Percentiles rank a stretch among this genome's conserved stretches.
Evolutionary conservation across 352 stramenopile species (phyloP).

Genomic region (Plasmopara halstedii): DNA sequence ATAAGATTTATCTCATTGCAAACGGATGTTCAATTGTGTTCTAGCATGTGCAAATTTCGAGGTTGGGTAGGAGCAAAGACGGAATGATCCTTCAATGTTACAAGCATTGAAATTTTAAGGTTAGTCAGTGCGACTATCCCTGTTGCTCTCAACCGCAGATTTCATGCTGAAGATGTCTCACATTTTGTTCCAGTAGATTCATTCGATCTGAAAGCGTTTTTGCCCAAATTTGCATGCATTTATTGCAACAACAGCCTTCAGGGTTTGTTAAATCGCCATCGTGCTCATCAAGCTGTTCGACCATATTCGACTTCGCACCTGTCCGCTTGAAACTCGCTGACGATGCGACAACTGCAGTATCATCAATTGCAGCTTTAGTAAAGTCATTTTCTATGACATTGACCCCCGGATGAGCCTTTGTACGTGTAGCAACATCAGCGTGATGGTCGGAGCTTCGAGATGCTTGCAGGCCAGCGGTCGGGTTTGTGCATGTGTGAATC

Average conservation of each 20-base stretch:
- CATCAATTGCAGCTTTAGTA: too few species aligned
- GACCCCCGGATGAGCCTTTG: too few species aligned
- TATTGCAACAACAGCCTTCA: slow-evolving; percentile 21
- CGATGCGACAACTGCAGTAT: background rate
- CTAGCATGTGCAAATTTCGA: too few species aligned
- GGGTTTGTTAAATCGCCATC: slow-evolving; percentile 19
- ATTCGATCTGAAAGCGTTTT: slow-evolving; percentile 19
- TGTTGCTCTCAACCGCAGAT: too few species aligned
- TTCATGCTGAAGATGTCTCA: slow-evolving; percentile 5
- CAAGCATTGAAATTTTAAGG: too few species aligned
- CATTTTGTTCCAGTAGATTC: slow-evolving; percentile 22
- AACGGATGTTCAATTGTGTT: too few species aligned
- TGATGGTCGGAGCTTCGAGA: background rate
- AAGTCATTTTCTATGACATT: too few species aligned
- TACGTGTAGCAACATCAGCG: background rate
- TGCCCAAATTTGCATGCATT: slow-evolving; percentile 24
- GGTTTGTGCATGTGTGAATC: background rate
- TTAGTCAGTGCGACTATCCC: too few species aligned
- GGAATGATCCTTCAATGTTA: too few species aligned
- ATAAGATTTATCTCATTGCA: too few species aligned
- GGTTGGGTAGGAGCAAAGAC: too few species aligned
- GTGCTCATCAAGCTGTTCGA: slow-evolving; percentile 5
- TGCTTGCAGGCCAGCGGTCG: background rate
- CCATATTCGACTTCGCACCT: slow-evolving; percentile 1
- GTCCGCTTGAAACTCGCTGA: background rate